A percentile compares a stretch with the other conserved stretches of the same genome.
phyloP scores from a whole-genome alignment of 495 filamentous ascomycete genomes.

The Penicillium goetzii region DNA sequence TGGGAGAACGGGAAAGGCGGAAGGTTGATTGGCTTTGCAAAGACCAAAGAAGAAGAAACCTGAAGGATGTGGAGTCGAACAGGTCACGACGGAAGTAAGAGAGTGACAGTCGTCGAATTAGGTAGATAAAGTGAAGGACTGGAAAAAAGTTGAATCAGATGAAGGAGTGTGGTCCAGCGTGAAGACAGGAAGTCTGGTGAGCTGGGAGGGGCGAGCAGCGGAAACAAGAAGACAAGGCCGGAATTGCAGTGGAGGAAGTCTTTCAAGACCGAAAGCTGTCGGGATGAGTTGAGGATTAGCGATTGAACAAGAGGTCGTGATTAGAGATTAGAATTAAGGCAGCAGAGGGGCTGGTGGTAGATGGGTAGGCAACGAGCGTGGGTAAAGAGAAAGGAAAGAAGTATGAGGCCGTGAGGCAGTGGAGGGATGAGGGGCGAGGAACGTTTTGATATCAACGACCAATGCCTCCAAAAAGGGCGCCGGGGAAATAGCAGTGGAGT shows the following conservation, averaged over 20 bases:
- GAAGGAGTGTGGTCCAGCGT: slow-evolving; percentile 47
- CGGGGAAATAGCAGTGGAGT: slow-evolving; percentile 20
- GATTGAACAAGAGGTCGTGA: slow-evolving; percentile 18
- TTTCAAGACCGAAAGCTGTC: slow-evolving; percentile 45
- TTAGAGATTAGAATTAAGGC: slow-evolving; percentile 28
- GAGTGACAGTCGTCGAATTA: slow-evolving; percentile 59
- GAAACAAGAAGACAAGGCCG: slow-evolving; percentile 36
- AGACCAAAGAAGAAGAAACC: slow-evolving; percentile 38
- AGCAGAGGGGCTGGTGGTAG: too few relatives aligned
- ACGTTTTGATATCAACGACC: slow-evolving; percentile 34
- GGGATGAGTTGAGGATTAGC: slow-evolving; percentile 50
- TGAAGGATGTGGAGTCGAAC: slow-evolving; percentile 39
- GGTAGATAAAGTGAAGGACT: slow-evolving; percentile 53
- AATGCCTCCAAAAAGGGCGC: slow-evolving; percentile 22
- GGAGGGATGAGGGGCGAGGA: slow-evolving; percentile 23
- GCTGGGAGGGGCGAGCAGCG: slow-evolving; percentile 19
- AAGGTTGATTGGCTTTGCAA: slow-evolving; percentile 28
- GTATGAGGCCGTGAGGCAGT: slow-evolving; percentile 14
- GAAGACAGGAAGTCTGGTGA: slow-evolving; percentile 46
- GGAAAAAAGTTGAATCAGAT: slow-evolving; percentile 58
- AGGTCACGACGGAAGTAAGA: slow-evolving; percentile 57
- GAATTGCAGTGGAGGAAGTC: slow-evolving; percentile 43
- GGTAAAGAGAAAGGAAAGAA: slow-evolving; percentile 20
- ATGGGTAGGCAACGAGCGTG: slow-evolving; percentile 16
- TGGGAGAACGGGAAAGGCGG: slow-evolving; percentile 5